Evolutionary conservation across 257 asterid genomes (phyloP), one percentile per base, ranked within the genome.

Genomic region (Solanum okadae): DNA sequence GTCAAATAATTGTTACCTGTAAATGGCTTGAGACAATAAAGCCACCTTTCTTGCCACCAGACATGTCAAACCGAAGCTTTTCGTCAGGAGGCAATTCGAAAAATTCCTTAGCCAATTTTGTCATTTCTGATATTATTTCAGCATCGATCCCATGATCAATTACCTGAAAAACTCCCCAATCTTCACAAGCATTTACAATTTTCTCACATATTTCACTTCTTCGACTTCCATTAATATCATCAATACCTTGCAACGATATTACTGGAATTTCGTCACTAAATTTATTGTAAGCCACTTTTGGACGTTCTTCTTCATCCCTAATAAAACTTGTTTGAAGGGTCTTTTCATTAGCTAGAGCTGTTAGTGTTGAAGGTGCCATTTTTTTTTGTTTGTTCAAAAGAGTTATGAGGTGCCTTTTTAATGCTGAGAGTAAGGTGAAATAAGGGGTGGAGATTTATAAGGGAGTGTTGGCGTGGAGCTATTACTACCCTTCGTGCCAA

Each of bases 101-200:
- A 90, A 96, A 96, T 52, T 92, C 92, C 3, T 91, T 89, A 18
- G 96, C 94, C 33, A 94, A 89, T 18, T 89, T 87, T 8, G 90
- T 89, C 99, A 96, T 95, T 40, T 91, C 91, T 1, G 87, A 86
- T 22, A 94, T 52, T 20, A 96, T 87, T 16, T 83, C 40, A 67
- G 15, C 4, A 38, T 94, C 97, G 0, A 96, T 82, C 33, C 98
- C 99, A 34, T 96, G 98, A 89, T 95, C 98, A 15, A 93, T 87
- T 3, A 96, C 95, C 92, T 96, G 99, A 34, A 96, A 96, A 34
- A 96, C 90, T 0, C 99, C 99, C 98, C 98, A 95, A 14, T 92
- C 98, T 89, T 95, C 98, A 75, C 97, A 95, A 2, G 99, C 99
- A 1, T 86, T 90, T 8, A 92, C 98, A 15, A 96, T 93, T 67